Evolutionary conservation across 345 rosid species (phyloP).

Genomic region (Populus deltoides): DNA sequence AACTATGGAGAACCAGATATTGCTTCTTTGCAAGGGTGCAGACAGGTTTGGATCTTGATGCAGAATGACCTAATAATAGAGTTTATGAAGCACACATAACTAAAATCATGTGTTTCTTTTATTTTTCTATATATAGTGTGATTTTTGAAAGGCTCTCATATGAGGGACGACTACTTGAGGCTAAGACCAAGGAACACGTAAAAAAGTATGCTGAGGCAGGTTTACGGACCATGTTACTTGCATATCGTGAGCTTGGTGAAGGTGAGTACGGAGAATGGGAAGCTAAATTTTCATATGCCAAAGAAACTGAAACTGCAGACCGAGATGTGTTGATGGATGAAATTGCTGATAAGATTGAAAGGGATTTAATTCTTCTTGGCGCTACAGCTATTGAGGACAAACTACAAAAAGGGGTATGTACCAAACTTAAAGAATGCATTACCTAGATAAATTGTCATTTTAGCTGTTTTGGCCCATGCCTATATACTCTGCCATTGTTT

Average conservation of each 20-base stretch:
- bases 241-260: constrained; percentile 66
- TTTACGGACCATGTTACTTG: constrained; percentile 65
- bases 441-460: neutral
- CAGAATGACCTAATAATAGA: neutral
- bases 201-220: constrained; percentile 68
- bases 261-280: constrained; percentile 63
- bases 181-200: constrained; percentile 56
- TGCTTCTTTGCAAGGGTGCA: constrained; percentile 86
- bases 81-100: neutral
- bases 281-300: constrained; percentile 53
- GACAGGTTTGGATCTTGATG: constrained; percentile 58
- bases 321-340: constrained; percentile 51
- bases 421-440: neutral
- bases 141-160: constrained; percentile 70
- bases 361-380: constrained; percentile 76
- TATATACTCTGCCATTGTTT: neutral
- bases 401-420: constrained; percentile 77
- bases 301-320: constrained; percentile 48
- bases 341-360: constrained; percentile 65
- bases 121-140: constrained; percentile 44
- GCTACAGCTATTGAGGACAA: constrained; percentile 96
- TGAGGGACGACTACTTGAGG: constrained; percentile 44
- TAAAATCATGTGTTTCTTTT: neutral
- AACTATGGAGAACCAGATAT: constrained; percentile 45
- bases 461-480: neutral